Evolutionary conservation across 768 basidiomycete species (phyloP).

Genomic region (Hypholoma fasciculare): DNA sequence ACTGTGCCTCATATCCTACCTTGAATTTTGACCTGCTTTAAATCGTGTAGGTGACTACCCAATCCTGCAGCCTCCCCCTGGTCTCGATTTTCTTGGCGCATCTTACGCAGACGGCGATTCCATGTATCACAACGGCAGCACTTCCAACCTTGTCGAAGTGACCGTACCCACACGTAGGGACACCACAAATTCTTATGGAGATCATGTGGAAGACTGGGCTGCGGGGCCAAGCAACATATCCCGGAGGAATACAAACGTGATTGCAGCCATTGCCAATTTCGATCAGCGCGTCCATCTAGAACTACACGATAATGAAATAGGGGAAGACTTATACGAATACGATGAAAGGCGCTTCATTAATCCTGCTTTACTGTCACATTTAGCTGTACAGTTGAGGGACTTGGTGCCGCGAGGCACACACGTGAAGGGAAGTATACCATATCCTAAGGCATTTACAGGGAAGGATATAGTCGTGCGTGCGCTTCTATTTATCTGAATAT

Average conservation of each 20-base stretch:
- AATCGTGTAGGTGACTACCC: constrained; percentile 8
- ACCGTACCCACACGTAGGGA: constrained; percentile 3
- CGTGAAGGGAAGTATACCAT: constrained; percentile 93
- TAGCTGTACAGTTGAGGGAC: constrained; percentile 86
- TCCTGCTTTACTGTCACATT: constrained; percentile 81
- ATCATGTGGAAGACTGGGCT: constrained; percentile 14
- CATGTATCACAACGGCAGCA: background rate
- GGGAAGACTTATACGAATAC: constrained; percentile 52
- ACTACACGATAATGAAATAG: constrained; percentile 45
- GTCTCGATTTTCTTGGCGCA: constrained; percentile 7
- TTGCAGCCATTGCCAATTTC: constrained; percentile 29
- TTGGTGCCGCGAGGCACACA: constrained; percentile 87
- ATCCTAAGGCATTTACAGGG: constrained; percentile 90
- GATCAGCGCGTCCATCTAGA: constrained; percentile 35
- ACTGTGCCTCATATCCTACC: too few relatives aligned
- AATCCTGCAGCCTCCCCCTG: constrained; percentile 20
- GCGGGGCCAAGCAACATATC: constrained; percentile 22
- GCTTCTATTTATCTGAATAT: background rate
- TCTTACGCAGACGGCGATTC: background rate
- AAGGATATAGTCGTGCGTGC: constrained; percentile 56
- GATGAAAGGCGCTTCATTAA: constrained; percentile 84
- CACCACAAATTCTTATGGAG: constrained; percentile 10
- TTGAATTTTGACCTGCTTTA: background rate
- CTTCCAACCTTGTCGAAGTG: constrained; percentile 1
- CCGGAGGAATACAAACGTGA: constrained; percentile 27